A percentile compares a stretch with the other conserved stretches of the same genome.
Evolutionary conservation across 106 monocot species (phyloP).

Genomic region (Phalaenopsis equestris): DNA sequence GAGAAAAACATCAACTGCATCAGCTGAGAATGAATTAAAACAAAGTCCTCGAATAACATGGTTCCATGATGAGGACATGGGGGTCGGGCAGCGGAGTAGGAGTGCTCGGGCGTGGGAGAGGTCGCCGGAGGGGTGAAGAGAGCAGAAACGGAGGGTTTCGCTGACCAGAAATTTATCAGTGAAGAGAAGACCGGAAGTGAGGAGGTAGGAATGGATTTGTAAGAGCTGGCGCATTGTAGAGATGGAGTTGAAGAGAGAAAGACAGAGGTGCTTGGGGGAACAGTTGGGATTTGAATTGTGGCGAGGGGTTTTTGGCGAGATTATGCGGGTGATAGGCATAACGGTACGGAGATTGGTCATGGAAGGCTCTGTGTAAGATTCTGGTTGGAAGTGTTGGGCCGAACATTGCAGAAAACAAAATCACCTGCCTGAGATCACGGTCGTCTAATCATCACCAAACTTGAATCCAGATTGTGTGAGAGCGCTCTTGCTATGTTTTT

Average conservation of each 20-base stretch:
- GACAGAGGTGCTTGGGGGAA: constrained; percentile 21
- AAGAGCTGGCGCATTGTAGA: constrained; percentile 32
- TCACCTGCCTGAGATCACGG: constrained; percentile 66
- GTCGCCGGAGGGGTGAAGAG: constrained; percentile 27
- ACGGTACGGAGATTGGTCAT: neutral
- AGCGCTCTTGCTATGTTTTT: constrained; percentile 51
- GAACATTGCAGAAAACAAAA: neutral
- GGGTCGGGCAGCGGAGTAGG: constrained; percentile 25
- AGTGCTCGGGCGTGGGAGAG: constrained; percentile 31
- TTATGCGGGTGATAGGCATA: neutral
- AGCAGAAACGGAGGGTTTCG: constrained; percentile 32
- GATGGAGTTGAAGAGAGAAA: constrained; percentile 34
- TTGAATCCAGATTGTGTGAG: constrained; percentile 55
- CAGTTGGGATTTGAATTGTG: neutral
- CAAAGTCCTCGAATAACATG: constrained; percentile 50
- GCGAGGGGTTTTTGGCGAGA: neutral
- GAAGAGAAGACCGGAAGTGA: constrained; percentile 38
- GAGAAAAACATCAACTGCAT: constrained; percentile 21
- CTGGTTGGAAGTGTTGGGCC: no score
- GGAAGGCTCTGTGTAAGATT: neutral
- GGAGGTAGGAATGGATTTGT: constrained; percentile 51
- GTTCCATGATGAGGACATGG: constrained; percentile 39
- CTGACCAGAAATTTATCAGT: constrained; percentile 16
- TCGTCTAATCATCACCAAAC: constrained; percentile 69
- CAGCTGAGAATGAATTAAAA: constrained; percentile 1